These are phyloP conservation scores for Salicornia ramosissima DNA, from an alignment of 148 eudicot species.

Conservation along the genomic window DNA sequence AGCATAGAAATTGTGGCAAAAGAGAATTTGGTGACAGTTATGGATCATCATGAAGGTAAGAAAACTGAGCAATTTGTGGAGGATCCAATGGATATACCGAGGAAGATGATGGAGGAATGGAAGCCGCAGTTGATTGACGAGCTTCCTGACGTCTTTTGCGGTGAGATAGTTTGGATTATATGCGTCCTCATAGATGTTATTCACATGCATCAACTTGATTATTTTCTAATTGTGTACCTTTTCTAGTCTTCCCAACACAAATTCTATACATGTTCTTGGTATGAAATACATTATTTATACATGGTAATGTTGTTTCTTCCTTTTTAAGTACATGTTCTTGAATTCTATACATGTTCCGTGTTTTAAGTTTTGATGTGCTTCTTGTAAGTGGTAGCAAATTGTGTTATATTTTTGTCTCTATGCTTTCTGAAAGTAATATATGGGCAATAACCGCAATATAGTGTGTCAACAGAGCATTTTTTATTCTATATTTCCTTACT, in stretches of 20 bases:
- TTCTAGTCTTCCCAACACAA: background rate
- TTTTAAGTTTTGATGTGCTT: background rate
- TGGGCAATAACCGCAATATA: background rate
- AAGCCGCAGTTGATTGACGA: constrained; percentile 85
- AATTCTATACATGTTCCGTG: too few species aligned
- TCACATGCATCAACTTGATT: background rate
- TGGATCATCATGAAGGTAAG: constrained; percentile 73
- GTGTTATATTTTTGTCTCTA: background rate
- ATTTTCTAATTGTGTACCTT: constrained; percentile 7
- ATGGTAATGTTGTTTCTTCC: background rate
- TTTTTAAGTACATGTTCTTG: too few species aligned
- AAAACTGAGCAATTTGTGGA: constrained; percentile 67
- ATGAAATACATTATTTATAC: background rate
- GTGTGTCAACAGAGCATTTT: background rate
- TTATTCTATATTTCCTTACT: background rate
- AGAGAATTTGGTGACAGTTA: constrained; percentile 75
- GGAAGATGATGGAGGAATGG: constrained; percentile 91
- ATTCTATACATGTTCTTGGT: background rate
- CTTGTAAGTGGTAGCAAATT: background rate
- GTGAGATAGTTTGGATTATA: constrained; percentile 35
- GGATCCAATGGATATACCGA: constrained; percentile 88
- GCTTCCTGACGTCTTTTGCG: constrained; percentile 96
- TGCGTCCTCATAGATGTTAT: constrained; percentile 6
- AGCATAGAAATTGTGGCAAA: constrained; percentile 94
- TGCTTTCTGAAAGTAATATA: background rate